Conservation (phyloP, 805 yeast species). For the Candida alai region DNA sequence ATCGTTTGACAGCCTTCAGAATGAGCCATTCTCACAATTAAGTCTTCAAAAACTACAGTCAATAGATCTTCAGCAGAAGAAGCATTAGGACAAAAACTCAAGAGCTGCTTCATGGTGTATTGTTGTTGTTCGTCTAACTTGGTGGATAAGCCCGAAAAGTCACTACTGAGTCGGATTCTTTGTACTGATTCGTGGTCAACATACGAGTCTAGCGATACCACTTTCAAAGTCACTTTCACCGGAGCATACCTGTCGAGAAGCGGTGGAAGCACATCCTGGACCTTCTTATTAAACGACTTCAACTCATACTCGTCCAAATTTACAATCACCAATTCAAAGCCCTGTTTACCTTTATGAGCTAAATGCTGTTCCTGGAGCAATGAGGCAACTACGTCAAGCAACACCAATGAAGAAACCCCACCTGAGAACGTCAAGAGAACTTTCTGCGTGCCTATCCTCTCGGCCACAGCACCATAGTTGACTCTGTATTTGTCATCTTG, state of each 20-base stretch:
- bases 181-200: slow-evolving; percentile 26
- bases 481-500: slow-evolving; percentile 69
- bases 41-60: slow-evolving; percentile 42
- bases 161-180: slow-evolving; percentile 29
- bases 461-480: slow-evolving; percentile 47
- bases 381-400: slow-evolving; percentile 62
- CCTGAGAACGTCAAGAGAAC: slow-evolving; percentile 62
- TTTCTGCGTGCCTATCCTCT: slow-evolving; percentile 31
- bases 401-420: slow-evolving; percentile 63
- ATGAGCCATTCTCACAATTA: slow-evolving; percentile 46
- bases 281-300: slow-evolving; percentile 13
- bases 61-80: slow-evolving; percentile 66
- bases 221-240: slow-evolving; percentile 31
- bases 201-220: slow-evolving; percentile 41
- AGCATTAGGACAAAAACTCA: slow-evolving; percentile 43
- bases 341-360: slow-evolving; percentile 63
- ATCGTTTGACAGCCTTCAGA: slow-evolving; percentile 49
- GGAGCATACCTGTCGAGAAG: slow-evolving; percentile 18
- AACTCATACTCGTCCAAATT: slow-evolving; percentile 39
- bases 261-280: slow-evolving; percentile 15
- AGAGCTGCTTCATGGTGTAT: slow-evolving; percentile 26
- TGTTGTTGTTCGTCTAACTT: slow-evolving; percentile 8
- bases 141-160: slow-evolving; percentile 17
- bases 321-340: slow-evolving; percentile 57
- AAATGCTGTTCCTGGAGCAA: slow-evolving; percentile 57